A percentile compares a stretch with the other conserved stretches of the same genome.
Evolutionary conservation across 129 eudicot genomes (phyloP).

Genomic region (Centella asiatica): DNA sequence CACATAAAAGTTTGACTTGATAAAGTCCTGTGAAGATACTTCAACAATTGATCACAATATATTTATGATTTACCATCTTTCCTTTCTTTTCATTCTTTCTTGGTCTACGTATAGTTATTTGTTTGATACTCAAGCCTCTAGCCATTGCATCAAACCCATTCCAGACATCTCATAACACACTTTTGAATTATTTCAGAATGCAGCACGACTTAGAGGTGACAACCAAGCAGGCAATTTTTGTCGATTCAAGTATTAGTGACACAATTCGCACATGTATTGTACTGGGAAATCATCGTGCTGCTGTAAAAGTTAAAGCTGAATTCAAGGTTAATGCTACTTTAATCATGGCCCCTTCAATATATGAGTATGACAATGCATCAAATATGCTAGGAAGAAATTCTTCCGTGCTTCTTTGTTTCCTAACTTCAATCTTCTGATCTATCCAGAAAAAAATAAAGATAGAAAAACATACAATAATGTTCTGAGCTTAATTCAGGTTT

Average conservation of each 20-base stretch:
- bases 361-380: not conserved
- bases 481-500: slow-evolving; percentile 53
- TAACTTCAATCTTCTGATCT: too few species aligned
- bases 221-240: slow-evolving; percentile 94
- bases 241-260: slow-evolving; percentile 95
- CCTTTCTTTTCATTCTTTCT: not conserved
- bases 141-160: not conserved
- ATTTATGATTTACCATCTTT: too few species aligned
- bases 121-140: too few species aligned
- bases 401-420: not conserved
- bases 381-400: not conserved
- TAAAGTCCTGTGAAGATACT: too few species aligned
- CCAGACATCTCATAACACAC: not conserved
- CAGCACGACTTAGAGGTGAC: slow-evolving; percentile 84
- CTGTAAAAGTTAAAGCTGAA: slow-evolving; percentile 82
- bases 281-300: slow-evolving; percentile 89
- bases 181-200: slow-evolving; percentile 40
- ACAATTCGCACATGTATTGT: slow-evolving; percentile 95
- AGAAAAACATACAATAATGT: too few species aligned
- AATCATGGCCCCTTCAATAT: not conserved
- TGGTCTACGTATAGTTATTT: not conserved
- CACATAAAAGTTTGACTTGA: too few species aligned
- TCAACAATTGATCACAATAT: too few species aligned
- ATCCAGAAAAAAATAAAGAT: too few species aligned
- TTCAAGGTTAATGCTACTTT: slow-evolving; percentile 54